A percentile compares a stretch with the other conserved stretches of the same genome.
phyloP scores from a whole-genome alignment of 106 monocot genomes.

The Cymbidium sinense region DNA sequence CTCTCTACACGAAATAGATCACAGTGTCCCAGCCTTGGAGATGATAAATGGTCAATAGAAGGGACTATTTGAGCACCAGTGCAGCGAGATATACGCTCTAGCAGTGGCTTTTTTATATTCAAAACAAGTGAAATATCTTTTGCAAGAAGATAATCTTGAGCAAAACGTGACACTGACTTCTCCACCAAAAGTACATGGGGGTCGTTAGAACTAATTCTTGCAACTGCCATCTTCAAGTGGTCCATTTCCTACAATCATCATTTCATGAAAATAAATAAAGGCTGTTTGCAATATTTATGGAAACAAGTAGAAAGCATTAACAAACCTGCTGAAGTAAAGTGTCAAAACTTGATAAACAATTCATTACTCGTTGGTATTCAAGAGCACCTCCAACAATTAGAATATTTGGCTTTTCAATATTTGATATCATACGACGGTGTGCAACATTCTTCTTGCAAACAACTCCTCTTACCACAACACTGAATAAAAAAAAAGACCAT shows the following conservation, averaged over 20 bases:
- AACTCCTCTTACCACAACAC: conserved; percentile 81
- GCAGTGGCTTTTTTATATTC: conserved; percentile 75
- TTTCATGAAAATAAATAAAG: neutral
- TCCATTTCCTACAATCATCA: conserved; percentile 73
- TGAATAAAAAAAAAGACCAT: conserved; percentile 19
- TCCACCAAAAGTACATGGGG: conserved; percentile 88
- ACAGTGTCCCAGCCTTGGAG: conserved; percentile 64
- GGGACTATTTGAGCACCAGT: conserved; percentile 86
- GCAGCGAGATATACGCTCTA: conserved; percentile 82
- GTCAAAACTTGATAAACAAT: conserved; percentile 80
- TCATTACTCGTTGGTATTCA: conserved; percentile 84
- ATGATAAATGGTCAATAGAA: conserved; percentile 78
- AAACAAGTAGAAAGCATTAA: neutral
- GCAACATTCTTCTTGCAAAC: conserved; percentile 94
- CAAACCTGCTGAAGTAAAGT: conserved; percentile 91
- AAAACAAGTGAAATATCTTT: conserved; percentile 88
- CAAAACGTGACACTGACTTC: conserved; percentile 85
- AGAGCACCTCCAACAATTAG: conserved; percentile 92
- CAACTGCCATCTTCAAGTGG: conserved; percentile 98
- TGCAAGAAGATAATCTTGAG: conserved; percentile 86
- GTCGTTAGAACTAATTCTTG: conserved; percentile 77
- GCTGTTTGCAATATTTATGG: neutral
- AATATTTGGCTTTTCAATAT: conserved; percentile 66
- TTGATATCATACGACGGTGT: conserved; percentile 83
- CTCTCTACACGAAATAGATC: conserved; percentile 83